A percentile compares a stretch with the other conserved stretches of the same genome.
phyloP scores from a whole-genome alignment of 768 basidiomycete genomes.

The Trametopsis cervina region DNA sequence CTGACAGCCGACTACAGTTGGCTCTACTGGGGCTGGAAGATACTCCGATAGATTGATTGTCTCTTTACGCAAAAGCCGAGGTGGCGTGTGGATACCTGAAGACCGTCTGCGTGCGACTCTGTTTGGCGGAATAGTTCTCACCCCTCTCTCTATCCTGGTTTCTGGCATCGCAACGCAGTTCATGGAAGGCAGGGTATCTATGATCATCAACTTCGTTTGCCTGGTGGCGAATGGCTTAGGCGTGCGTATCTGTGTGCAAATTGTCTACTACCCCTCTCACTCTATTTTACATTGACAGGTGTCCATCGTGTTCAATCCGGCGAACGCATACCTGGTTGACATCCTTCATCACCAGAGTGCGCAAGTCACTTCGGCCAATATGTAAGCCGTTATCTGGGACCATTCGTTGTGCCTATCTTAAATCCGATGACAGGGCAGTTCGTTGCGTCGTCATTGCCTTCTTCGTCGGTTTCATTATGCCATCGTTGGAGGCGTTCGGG shows the following conservation, averaged over 20 bases:
- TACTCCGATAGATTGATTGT: slow-evolving; percentile 51
- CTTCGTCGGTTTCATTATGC: slow-evolving; percentile 41
- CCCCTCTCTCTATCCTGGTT: slow-evolving; percentile 44
- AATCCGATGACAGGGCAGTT: slow-evolving; percentile 31
- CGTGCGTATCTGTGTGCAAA: slow-evolving; percentile 29
- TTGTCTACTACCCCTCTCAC: not conserved
- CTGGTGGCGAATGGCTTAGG: slow-evolving; percentile 63
- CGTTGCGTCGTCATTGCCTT: slow-evolving; percentile 39
- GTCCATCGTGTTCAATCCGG: slow-evolving; percentile 48
- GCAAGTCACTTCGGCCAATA: slow-evolving; percentile 51
- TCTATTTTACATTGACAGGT: slow-evolving; percentile 30
- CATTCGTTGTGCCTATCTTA: not conserved
- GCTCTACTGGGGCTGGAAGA: slow-evolving; percentile 53
- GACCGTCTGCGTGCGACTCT: slow-evolving; percentile 55
- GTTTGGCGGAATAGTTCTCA: slow-evolving; percentile 37
- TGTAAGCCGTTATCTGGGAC: slow-evolving; percentile 28
- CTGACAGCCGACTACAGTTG: slow-evolving; percentile 32
- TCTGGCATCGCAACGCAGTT: slow-evolving; percentile 45
- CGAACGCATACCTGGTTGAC: slow-evolving; percentile 53
- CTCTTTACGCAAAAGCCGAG: slow-evolving; percentile 39
- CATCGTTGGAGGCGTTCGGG: slow-evolving; percentile 47
- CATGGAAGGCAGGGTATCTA: slow-evolving; percentile 34
- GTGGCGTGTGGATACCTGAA: slow-evolving; percentile 61
- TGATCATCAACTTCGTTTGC: slow-evolving; percentile 45
- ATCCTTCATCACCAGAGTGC: slow-evolving; percentile 54